A percentile compares a stretch with the other conserved stretches of the same genome.
These are phyloP conservation scores for Chaetothyriales sp. DNA, from an alignment of 2,329 filamentous ascomycete species.

Conservation along the genomic window DNA sequence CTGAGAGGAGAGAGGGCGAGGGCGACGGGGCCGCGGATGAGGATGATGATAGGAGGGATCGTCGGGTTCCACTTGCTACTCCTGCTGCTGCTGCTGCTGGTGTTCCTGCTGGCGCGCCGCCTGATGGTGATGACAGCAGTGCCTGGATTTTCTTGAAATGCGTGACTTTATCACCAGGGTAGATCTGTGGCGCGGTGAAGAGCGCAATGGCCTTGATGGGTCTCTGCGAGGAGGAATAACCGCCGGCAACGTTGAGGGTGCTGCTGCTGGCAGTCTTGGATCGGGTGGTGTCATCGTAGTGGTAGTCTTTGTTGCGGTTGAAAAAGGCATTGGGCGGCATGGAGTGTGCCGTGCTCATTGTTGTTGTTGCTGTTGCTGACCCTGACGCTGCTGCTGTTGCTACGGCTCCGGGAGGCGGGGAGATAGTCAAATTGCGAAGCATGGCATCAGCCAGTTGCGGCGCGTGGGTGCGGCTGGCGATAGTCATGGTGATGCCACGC, in stretches of 20 bases:
- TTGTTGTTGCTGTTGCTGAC: conserved; percentile 48
- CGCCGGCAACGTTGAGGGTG: neutral
- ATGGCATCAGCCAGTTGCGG: conserved; percentile 69
- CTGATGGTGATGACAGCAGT: conserved; percentile 15
- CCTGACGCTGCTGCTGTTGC: conserved; percentile 22
- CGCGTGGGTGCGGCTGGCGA: conserved; percentile 67
- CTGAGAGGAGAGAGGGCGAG: neutral
- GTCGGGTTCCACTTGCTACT: neutral
- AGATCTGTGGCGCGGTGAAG: conserved; percentile 46
- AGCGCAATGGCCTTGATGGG: conserved; percentile 37
- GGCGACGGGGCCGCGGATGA: too few species aligned
- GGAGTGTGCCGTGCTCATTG: conserved; percentile 29
- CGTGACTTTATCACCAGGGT: conserved; percentile 64
- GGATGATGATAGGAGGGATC: neutral
- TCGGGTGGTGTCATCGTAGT: neutral
- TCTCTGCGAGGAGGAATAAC: conserved; percentile 15
- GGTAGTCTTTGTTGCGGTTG: neutral
- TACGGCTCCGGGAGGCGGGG: conserved; percentile 20
- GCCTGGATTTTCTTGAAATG: conserved; percentile 65
- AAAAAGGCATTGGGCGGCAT: conserved; percentile 43
- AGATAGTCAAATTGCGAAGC: conserved; percentile 56
- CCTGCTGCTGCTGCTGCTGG: neutral
- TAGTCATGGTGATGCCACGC: conserved; percentile 44
- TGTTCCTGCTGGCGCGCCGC: neutral
- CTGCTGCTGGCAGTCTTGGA: neutral